A percentile compares a stretch with the other conserved stretches of the same genome.
Evolutionary conservation across 495 filamentous ascomycete genomes (phyloP).

Genomic region (Xanthoparmelia taractica): DNA sequence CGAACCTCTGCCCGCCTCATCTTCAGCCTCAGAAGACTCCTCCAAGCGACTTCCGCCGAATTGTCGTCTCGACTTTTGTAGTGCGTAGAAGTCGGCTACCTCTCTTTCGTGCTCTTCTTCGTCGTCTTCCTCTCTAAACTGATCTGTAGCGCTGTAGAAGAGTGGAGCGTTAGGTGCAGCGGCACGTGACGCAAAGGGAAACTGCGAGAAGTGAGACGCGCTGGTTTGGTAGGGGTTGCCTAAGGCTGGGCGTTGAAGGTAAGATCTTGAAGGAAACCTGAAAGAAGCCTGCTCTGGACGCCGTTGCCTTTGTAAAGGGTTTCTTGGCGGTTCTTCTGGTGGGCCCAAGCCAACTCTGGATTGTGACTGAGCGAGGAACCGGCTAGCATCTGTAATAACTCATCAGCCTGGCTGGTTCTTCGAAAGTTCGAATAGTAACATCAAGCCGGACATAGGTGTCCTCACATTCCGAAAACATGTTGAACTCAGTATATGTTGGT

Average conservation of each 20-base stretch:
- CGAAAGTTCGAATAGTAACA: constrained; percentile 17
- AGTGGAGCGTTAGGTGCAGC: constrained; percentile 69
- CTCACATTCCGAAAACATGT: constrained; percentile 98
- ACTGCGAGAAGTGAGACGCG: constrained; percentile 61
- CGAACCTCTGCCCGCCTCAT: constrained; percentile 52
- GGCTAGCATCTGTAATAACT: constrained; percentile 71
- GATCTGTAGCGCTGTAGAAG: constrained; percentile 81
- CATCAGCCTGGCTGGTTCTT: constrained; percentile 9
- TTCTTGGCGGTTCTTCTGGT: constrained; percentile 48
- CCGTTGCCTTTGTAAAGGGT: constrained; percentile 42
- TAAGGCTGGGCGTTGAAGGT: constrained; percentile 41
- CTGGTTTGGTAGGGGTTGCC: constrained; percentile 65
- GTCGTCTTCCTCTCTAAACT: constrained; percentile 82
- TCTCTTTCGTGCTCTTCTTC: constrained; percentile 87
- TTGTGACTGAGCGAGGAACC: constrained; percentile 95
- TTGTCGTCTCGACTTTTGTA: constrained; percentile 80
- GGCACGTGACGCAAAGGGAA: constrained; percentile 70
- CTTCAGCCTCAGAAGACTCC: constrained; percentile 73
- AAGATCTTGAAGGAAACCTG: constrained; percentile 43
- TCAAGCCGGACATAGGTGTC: constrained; percentile 22
- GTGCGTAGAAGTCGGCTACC: constrained; percentile 83
- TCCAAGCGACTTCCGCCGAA: constrained; percentile 72
- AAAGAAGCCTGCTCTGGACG: constrained; percentile 36
- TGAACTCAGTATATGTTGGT: background rate
- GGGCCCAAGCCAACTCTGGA: constrained; percentile 65